Percentiles rank a stretch among this genome's conserved stretches.
Evolutionary conservation across 202 grass and related monocot species (phyloP).

Genomic region (Zoysia matrella): DNA sequence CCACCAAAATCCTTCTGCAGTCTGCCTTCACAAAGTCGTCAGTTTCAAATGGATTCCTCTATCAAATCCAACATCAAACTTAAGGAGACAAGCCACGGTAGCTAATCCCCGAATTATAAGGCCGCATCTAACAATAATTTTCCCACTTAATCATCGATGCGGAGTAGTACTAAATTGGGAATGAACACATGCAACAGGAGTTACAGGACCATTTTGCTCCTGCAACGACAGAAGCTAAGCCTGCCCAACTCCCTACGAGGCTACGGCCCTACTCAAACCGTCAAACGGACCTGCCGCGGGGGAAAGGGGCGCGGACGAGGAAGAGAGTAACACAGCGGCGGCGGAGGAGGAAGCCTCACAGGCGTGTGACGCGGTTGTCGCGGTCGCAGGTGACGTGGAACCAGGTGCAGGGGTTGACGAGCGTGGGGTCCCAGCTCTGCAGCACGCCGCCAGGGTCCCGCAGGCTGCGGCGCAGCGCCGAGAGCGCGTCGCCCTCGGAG

Average conservation of each 20-base stretch:
- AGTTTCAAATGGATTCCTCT: background rate
- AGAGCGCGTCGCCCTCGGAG: conserved; percentile 88
- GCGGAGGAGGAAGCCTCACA: conserved; percentile 52
- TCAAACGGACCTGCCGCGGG: background rate
- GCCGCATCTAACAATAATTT: background rate
- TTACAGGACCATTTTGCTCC: background rate
- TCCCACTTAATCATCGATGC: background rate
- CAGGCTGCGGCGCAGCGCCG: conserved; percentile 80
- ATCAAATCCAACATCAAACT: conserved; percentile 17
- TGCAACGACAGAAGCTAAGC: background rate
- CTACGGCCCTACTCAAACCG: background rate
- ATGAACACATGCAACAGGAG: no score
- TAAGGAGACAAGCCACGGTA: background rate
- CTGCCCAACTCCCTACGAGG: background rate
- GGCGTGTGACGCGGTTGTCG: conserved; percentile 84
- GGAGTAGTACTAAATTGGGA: no score
- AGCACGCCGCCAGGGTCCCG: conserved; percentile 86
- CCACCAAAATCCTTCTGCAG: background rate
- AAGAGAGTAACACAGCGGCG: background rate
- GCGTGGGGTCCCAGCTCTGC: conserved; percentile 96
- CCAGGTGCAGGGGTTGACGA: conserved; percentile 99
- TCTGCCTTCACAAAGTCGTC: background rate
- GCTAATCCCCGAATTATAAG: background rate
- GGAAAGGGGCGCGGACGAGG: background rate
- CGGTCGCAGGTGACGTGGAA: conserved; percentile 98